Percentiles rank a stretch among this genome's conserved stretches.
Evolutionary conservation across 108 stramenopile species (phyloP).

Genomic region (Cyclostephanos invisitatus): DNA sequence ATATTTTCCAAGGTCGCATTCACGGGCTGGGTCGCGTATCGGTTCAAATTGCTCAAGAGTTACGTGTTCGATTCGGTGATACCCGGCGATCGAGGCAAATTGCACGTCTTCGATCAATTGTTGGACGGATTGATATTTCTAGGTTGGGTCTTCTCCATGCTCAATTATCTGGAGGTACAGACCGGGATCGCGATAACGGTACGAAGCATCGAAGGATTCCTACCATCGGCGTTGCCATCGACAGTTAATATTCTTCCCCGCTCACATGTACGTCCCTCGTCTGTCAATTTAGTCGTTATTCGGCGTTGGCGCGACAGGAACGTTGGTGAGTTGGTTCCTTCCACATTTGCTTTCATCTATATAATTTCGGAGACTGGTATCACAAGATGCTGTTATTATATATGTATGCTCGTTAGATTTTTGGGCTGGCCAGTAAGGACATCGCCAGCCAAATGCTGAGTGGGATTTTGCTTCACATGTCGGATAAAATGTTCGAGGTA

Average conservation of each 20-base stretch:
- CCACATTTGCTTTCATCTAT: neutral
- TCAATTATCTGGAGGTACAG: slow-evolving; percentile 61
- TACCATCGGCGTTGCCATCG: neutral
- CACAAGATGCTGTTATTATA: slow-evolving; percentile 36
- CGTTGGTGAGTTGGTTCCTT: slow-evolving; percentile 15
- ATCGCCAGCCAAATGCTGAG: slow-evolving; percentile 57
- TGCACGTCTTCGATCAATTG: slow-evolving; percentile 58
- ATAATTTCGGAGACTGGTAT: too few relatives aligned
- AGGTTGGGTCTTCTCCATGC: slow-evolving; percentile 36
- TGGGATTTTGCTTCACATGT: slow-evolving; percentile 59
- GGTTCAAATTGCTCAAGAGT: slow-evolving; percentile 43
- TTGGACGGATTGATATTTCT: slow-evolving; percentile 46
- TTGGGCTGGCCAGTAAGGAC: slow-evolving; percentile 64
- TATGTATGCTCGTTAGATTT: slow-evolving; percentile 43
- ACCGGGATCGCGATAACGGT: slow-evolving; percentile 58
- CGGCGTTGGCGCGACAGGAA: slow-evolving; percentile 44
- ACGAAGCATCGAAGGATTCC: neutral
- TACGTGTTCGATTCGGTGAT: slow-evolving; percentile 37
- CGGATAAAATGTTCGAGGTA: slow-evolving; percentile 60
- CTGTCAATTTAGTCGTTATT: slow-evolving; percentile 32
- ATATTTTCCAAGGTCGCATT: slow-evolving; percentile 57
- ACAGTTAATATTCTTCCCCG: neutral
- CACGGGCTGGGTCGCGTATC: slow-evolving; percentile 51
- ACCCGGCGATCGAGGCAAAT: slow-evolving; percentile 46
- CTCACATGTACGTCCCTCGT: slow-evolving; percentile 25